These are phyloP conservation scores for Nicotiana rustica DNA, from an alignment of 305 asterid genomes.

Conservation along the genomic window DNA sequence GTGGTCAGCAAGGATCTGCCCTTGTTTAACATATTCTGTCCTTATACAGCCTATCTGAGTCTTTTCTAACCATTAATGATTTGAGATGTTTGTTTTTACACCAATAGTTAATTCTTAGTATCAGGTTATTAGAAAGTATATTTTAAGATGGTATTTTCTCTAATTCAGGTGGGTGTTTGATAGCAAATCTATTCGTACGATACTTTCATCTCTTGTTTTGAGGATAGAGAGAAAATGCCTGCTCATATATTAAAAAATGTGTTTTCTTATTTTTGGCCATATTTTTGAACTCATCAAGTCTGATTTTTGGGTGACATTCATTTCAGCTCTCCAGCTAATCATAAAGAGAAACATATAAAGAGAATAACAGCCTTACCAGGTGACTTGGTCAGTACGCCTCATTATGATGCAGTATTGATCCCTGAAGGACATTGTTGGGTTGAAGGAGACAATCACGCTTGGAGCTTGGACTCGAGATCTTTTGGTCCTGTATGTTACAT, in stretches of 20 bases:
- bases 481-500: constrained; percentile 70
- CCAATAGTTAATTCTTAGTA: not conserved
- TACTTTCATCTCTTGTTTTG: no score
- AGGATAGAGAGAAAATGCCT: no score
- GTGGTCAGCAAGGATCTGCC: not conserved
- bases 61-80: not conserved
- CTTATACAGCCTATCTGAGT: not conserved
- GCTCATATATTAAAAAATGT: not conserved
- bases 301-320: constrained; percentile 16
- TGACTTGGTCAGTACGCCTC: constrained; percentile 62
- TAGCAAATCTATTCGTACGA: not conserved
- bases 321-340: constrained; percentile 72
- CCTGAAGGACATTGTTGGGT: constrained; percentile 99
- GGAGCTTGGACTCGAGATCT: constrained; percentile 82
- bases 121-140: not conserved
- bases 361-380: constrained; percentile 85
- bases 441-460: constrained; percentile 80
- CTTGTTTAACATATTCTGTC: not conserved
- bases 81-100: not conserved
- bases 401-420: constrained; percentile 57
- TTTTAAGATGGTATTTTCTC: not conserved
- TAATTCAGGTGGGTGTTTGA: not conserved
- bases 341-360: constrained; percentile 65
- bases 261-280: not conserved
- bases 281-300: not conserved